These are phyloP conservation scores for Lactarius sanguifluus DNA, from an alignment of 768 basidiomycete genomes.

Conservation along the genomic window DNA sequence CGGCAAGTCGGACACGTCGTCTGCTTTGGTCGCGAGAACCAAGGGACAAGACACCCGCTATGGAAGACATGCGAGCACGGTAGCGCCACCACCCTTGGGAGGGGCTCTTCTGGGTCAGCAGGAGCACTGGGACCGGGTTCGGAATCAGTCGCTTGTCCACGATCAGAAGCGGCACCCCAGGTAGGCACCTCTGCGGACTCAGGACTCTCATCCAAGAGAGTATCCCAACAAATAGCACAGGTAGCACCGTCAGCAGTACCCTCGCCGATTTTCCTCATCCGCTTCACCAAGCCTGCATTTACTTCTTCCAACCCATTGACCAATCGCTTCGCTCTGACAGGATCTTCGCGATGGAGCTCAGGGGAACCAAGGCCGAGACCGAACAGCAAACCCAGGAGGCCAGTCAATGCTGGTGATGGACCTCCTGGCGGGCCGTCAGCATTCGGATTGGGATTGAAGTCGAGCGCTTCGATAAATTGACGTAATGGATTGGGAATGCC, in stretches of 20 bases:
- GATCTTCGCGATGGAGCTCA: slow-evolving; percentile 54
- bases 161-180: slow-evolving; percentile 12
- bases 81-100: slow-evolving; percentile 58
- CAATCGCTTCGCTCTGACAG: slow-evolving; percentile 63
- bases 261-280: slow-evolving; percentile 55
- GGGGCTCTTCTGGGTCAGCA: slow-evolving; percentile 23
- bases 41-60: slow-evolving; percentile 71
- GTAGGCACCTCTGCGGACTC: slow-evolving; percentile 3
- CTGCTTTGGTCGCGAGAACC: slow-evolving; percentile 76
- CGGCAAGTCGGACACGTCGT: slow-evolving; percentile 84
- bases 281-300: slow-evolving; percentile 60
- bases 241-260: slow-evolving; percentile 42
- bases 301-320: slow-evolving; percentile 66
- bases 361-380: slow-evolving; percentile 20
- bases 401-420: slow-evolving; percentile 21
- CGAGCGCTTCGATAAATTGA: slow-evolving; percentile 20
- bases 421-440: slow-evolving; percentile 15
- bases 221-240: slow-evolving; percentile 81
- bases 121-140: slow-evolving; percentile 25
- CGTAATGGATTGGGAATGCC: slow-evolving; percentile 13
- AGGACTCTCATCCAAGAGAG: slow-evolving; percentile 42
- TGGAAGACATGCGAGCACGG: slow-evolving; percentile 86
- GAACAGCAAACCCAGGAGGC: slow-evolving; percentile 23
- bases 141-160: slow-evolving; percentile 17
- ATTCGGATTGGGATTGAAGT: slow-evolving; percentile 5